Conservation (phyloP, 306 rosid genomes). For the Malus fusca region DNA sequence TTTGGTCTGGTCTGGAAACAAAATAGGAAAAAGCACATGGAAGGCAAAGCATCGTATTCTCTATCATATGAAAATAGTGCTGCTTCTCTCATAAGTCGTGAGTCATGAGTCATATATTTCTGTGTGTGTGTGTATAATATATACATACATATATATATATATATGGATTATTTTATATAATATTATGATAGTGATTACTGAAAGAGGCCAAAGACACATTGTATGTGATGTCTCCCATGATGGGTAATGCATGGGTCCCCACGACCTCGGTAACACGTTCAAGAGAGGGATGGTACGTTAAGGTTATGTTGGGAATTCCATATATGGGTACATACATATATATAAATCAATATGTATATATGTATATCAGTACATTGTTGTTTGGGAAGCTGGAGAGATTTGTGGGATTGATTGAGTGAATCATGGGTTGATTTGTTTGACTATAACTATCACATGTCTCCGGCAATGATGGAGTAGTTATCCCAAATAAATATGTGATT, state of each 20-base stretch:
- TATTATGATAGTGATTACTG: background rate
- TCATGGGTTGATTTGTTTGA: background rate
- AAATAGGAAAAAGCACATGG: conserved; percentile 18
- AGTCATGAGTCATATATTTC: background rate
- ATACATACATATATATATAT: background rate
- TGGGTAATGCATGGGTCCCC: conserved; percentile 61
- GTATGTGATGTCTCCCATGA: conserved; percentile 55
- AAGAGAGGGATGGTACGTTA: conserved; percentile 47
- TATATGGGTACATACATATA: background rate
- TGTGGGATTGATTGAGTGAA: background rate
- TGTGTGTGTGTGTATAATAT: background rate
- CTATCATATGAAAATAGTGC: background rate
- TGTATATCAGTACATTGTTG: background rate
- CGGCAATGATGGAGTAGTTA: background rate
- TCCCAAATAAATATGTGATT: background rate
- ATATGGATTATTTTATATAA: background rate
- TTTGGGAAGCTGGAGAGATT: background rate
- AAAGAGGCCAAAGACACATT: conserved; percentile 29
- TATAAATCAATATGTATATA: no score
- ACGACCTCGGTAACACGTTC: conserved; percentile 30
- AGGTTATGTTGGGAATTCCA: conserved; percentile 24
- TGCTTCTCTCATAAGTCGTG: background rate
- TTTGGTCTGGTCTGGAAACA: conserved; percentile 16
- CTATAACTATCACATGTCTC: background rate
- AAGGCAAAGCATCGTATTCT: conserved; percentile 38